Evolutionary conservation across 495 filamentous ascomycete species (phyloP), one percentile per base, ranked within the genome.

Genomic region (Clohesyomyces aquaticus): DNA sequence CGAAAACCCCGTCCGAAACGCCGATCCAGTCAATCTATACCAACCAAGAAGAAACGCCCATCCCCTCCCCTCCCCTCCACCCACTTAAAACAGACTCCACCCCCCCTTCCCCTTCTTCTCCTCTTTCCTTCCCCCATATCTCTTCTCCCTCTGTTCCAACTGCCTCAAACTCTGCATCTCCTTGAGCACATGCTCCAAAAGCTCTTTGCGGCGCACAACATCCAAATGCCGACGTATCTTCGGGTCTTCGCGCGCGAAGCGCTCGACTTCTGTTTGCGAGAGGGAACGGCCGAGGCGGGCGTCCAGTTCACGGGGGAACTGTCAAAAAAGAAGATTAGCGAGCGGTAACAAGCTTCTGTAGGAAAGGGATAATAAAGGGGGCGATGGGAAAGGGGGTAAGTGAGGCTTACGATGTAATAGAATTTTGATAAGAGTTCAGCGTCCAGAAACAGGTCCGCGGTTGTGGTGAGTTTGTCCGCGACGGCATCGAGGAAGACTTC

Each of bases 401-500:
- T 21, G 35, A 18, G 27, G 65, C 74, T 67, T 68, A 77, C 75
- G 72, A 93, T 88, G 73, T 95, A 93, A 78, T 96, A 96, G 70
- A 98, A 99, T 72, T 98, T 96, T 3, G 90, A 91, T 42, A 99
- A 82, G 25, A 99, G 83, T 78, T 99, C 94, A 35, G 97, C 95
- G 68, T 99, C 96, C 10, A 99, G 84, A 81, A 99, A 99, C 0
- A 99, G 84, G 10, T 98, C 95, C 11, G 94, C 93, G 0, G 93
- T 98, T 2, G 90, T 86, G 16, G 92, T 92, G 57, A 99, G 87
- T 77, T 98, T 96, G 70, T 95, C 90, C 27, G 94, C 91, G 11
- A 97, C 94, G 10, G 95, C 90, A 72, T 99, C 94, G 26, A 99
- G 85, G 81, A 99, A 98, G 59, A 98, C 82, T 75, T 99, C 94